Conservation (phyloP, 2,329 filamentous ascomycete species). For the Aspergillus novoparasiticus region DNA sequence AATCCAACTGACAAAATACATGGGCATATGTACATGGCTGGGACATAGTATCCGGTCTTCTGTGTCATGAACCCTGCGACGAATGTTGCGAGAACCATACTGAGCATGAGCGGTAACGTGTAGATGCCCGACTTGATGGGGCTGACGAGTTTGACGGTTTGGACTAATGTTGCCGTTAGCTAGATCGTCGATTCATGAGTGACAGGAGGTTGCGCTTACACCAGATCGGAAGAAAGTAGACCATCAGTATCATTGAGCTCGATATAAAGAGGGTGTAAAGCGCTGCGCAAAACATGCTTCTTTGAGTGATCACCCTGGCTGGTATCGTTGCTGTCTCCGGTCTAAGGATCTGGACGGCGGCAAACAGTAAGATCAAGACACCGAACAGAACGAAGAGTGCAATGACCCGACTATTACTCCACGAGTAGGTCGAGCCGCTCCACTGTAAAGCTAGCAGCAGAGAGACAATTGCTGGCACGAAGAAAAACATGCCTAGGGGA, state of each 20-base stretch:
- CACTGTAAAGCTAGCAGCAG: background rate
- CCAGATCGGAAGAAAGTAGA: slow-evolving; percentile 2
- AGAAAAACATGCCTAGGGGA: background rate
- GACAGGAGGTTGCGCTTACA: background rate
- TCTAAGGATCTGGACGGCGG: background rate
- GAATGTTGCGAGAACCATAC: background rate
- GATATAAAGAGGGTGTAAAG: background rate
- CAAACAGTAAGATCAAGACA: background rate
- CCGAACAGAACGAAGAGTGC: background rate
- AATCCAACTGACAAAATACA: background rate
- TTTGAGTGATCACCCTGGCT: background rate
- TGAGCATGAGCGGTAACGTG: background rate
- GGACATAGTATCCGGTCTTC: background rate
- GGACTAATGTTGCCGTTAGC: background rate
- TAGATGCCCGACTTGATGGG: slow-evolving; percentile 1
- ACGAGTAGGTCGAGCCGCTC: background rate
- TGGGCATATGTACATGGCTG: background rate
- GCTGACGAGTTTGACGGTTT: background rate
- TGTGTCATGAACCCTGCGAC: background rate
- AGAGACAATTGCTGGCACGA: background rate
- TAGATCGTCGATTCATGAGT: background rate
- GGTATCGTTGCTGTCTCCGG: background rate
- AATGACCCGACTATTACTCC: background rate
- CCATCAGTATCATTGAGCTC: background rate
- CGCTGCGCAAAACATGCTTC: background rate